These are phyloP conservation scores for Trypanosoma boissoni DNA, from an alignment of 208 protist species.

Conservation along the genomic window DNA sequence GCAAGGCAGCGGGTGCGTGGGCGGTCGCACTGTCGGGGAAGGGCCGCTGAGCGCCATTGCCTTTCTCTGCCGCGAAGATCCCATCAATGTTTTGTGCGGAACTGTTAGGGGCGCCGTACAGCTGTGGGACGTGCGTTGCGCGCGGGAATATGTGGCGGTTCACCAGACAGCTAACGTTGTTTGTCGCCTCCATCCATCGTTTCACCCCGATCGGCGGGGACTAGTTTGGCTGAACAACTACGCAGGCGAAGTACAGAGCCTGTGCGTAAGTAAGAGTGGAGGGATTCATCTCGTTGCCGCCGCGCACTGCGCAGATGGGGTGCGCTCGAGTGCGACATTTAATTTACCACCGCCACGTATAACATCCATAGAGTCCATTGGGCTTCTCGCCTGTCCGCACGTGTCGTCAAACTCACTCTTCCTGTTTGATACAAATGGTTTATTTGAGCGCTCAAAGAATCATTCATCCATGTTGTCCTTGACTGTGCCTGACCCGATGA, in stretches of 20 bases:
- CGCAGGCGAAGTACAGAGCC: constrained; percentile 20
- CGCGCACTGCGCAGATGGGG: constrained; percentile 27
- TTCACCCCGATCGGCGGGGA: neutral
- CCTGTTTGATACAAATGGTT: constrained; percentile 12
- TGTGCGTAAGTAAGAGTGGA: constrained; percentile 19
- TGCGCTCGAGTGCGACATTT: constrained; percentile 26
- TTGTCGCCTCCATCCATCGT: constrained; percentile 22
- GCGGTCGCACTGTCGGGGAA: neutral
- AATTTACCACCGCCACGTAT: constrained; percentile 36
- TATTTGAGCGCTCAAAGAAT: neutral
- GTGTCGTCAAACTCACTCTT: constrained; percentile 33
- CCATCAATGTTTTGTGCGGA: constrained; percentile 40
- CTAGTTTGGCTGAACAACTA: constrained; percentile 24
- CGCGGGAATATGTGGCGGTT: constrained; percentile 23
- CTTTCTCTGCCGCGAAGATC: constrained; percentile 23
- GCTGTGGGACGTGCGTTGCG: constrained; percentile 60
- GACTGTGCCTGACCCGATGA: no score
- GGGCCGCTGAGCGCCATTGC: constrained; percentile 32
- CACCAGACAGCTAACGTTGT: constrained; percentile 22
- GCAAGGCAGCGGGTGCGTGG: no score
- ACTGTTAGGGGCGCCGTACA: constrained; percentile 39
- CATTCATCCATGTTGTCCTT: no score
- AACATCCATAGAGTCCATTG: constrained; percentile 21
- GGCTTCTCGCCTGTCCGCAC: constrained; percentile 40
- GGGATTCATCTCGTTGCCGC: constrained; percentile 15